Conservation (phyloP, 768 basidiomycete genomes). For the Mrakia frigida region DNA sequence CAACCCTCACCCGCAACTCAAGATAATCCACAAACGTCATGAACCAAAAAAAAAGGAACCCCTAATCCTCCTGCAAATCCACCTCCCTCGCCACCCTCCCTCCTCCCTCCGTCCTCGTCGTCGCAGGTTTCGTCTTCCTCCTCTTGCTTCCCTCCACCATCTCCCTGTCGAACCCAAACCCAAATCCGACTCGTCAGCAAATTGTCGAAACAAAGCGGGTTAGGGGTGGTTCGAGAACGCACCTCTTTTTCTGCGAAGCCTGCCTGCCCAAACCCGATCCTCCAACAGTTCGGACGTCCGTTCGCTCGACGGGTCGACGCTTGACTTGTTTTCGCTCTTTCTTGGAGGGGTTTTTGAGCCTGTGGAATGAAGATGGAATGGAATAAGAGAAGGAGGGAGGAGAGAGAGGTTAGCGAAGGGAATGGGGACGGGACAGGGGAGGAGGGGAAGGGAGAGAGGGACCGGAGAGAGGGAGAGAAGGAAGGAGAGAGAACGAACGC, state of each 20-base stretch:
- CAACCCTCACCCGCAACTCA: no score
- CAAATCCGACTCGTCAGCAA: slow-evolving; percentile 4
- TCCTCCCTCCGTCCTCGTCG: not conserved
- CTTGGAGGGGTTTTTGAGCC: slow-evolving; percentile 83
- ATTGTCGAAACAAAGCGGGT: slow-evolving; percentile 34
- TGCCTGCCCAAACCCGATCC: slow-evolving; percentile 41
- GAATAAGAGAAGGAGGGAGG: no score
- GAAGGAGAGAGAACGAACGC: slow-evolving; percentile 44
- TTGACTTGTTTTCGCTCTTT: slow-evolving; percentile 80
- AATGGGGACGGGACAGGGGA: not conserved
- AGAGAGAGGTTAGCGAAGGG: not conserved
- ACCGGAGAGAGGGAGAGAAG: not conserved
- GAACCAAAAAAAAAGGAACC: no score
- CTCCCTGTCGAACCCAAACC: slow-evolving; percentile 52
- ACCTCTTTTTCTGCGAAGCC: slow-evolving; percentile 38
- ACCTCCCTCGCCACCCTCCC: not conserved
- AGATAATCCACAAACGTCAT: no score
- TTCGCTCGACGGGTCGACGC: slow-evolving; percentile 55
- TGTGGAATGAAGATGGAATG: not conserved
- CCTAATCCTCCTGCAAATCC: not conserved
- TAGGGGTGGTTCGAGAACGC: slow-evolving; percentile 47
- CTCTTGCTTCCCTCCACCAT: slow-evolving; percentile 73
- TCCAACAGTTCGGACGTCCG: slow-evolving; percentile 60
- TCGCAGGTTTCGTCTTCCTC: slow-evolving; percentile 50
- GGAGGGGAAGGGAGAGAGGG: no score